Evolutionary conservation across 352 stramenopile genomes (phyloP).

Genomic region (Pythium vanterpoolii): DNA sequence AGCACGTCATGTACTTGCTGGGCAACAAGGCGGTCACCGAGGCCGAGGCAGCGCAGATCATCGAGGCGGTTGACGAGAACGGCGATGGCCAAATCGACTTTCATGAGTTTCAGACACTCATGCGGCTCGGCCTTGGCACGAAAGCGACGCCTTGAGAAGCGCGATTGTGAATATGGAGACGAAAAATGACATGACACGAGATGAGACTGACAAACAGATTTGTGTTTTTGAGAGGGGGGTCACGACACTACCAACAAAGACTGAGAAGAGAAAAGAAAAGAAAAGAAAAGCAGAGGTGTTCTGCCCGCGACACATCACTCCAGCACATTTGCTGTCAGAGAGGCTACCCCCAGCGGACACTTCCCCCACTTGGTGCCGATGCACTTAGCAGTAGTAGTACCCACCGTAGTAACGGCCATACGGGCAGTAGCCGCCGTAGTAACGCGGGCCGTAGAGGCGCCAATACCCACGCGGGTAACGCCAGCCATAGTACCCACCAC

Average conservation of each 20-base stretch:
- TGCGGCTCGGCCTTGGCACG: slow-evolving; percentile 29
- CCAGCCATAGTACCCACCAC: slow-evolving; percentile 34
- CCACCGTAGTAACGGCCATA: slow-evolving; percentile 33
- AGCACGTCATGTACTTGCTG: slow-evolving; percentile 58
- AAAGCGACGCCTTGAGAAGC: not conserved
- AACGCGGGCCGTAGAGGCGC: slow-evolving; percentile 31
- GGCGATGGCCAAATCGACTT: slow-evolving; percentile 86
- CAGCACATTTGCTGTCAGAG: not conserved
- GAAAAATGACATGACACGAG: no score
- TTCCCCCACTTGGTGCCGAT: not conserved
- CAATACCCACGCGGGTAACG: slow-evolving; percentile 40
- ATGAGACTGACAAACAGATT: not conserved
- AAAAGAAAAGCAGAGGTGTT: not conserved
- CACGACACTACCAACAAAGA: not conserved
- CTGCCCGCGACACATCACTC: not conserved
- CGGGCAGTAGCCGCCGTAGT: slow-evolving; percentile 27
- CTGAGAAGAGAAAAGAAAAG: not conserved
- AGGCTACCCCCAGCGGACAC: not conserved
- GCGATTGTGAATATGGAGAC: not conserved
- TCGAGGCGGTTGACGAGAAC: slow-evolving; percentile 75
- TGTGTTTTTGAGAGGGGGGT: not conserved
- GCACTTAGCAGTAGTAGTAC: slow-evolving; percentile 42
- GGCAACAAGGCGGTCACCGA: slow-evolving; percentile 45
- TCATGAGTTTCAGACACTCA: slow-evolving; percentile 74
- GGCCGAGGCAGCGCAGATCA: slow-evolving; percentile 56